Conservation (phyloP, 2,329 filamentous ascomycete species). For the Penicillium sp. region DNA sequence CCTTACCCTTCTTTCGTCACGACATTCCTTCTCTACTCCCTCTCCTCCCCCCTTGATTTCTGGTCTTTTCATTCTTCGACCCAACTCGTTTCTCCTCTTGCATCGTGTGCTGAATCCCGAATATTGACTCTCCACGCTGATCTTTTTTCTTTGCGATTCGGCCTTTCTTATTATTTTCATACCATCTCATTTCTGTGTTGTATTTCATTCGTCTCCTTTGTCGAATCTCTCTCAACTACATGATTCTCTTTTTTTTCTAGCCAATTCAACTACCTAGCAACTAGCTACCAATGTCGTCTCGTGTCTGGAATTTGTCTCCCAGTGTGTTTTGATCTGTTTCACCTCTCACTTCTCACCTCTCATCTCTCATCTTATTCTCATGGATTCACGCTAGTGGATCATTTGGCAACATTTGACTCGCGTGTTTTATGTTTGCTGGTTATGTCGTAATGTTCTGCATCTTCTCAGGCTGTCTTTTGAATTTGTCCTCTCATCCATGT, state of each 20-base stretch:
- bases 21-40: slow-evolving; percentile 24
- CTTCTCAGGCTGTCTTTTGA: background rate
- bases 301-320: slow-evolving; percentile 2
- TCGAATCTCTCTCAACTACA: slow-evolving; percentile 34
- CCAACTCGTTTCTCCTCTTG: slow-evolving; percentile 17
- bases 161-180: slow-evolving; percentile 24
- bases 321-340: background rate
- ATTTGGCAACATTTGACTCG: background rate
- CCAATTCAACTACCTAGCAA: slow-evolving; percentile 37
- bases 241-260: slow-evolving; percentile 32
- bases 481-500: background rate
- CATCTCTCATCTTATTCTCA: background rate
- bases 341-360: background rate
- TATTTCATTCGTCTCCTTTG: slow-evolving; percentile 39
- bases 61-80: slow-evolving; percentile 5
- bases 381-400: background rate
- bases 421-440: background rate
- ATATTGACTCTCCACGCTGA: slow-evolving; percentile 22
- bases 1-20: slow-evolving; percentile 20
- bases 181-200: slow-evolving; percentile 33
- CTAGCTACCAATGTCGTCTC: slow-evolving; percentile 25
- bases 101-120: slow-evolving; percentile 25
- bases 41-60: slow-evolving; percentile 23
- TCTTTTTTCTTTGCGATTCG: slow-evolving; percentile 26
- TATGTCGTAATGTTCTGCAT: slow-evolving; percentile 3